Conservation (phyloP, 2,329 filamentous ascomycete species). For the Lasiodiplodia sp. region DNA sequence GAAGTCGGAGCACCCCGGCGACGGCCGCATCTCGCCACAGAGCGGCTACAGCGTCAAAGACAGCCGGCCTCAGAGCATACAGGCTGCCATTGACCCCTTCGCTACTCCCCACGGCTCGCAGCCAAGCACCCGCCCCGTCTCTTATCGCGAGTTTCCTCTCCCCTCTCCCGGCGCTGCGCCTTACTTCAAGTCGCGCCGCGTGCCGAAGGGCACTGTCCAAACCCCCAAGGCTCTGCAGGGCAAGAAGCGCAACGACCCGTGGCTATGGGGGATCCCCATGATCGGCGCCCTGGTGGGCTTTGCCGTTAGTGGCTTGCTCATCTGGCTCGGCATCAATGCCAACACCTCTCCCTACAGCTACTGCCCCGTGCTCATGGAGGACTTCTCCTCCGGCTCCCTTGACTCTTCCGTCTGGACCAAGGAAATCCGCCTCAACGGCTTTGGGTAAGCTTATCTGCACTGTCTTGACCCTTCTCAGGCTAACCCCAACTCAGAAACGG, state of each 20-base stretch:
- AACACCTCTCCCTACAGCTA: slow-evolving; percentile 16
- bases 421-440: slow-evolving; percentile 54
- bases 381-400: slow-evolving; percentile 26
- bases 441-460: slow-evolving; percentile 35
- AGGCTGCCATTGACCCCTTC: slow-evolving; percentile 10
- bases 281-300: slow-evolving; percentile 16
- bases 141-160: slow-evolving; percentile 1
- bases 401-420: slow-evolving; percentile 54
- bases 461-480: neutral
- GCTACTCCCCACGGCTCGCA: slow-evolving; percentile 9
- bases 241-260: slow-evolving; percentile 17
- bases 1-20: neutral
- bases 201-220: slow-evolving; percentile 18
- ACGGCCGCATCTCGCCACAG: neutral
- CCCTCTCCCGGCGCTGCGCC: slow-evolving; percentile 12
- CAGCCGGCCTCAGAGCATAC: neutral
- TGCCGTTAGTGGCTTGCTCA: slow-evolving; percentile 9
- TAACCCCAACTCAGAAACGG: slow-evolving; percentile 42
- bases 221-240: slow-evolving; percentile 18
- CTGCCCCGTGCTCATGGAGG: slow-evolving; percentile 21
- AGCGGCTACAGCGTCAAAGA: slow-evolving; percentile 1
- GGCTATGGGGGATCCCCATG: slow-evolving; percentile 27
- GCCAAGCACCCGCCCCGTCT: neutral
- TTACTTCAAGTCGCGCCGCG: slow-evolving; percentile 19
- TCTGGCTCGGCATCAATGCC: slow-evolving; percentile 2